Conservation (phyloP, 768 basidiomycete genomes). For the Strobilomyces confusus region DNA sequence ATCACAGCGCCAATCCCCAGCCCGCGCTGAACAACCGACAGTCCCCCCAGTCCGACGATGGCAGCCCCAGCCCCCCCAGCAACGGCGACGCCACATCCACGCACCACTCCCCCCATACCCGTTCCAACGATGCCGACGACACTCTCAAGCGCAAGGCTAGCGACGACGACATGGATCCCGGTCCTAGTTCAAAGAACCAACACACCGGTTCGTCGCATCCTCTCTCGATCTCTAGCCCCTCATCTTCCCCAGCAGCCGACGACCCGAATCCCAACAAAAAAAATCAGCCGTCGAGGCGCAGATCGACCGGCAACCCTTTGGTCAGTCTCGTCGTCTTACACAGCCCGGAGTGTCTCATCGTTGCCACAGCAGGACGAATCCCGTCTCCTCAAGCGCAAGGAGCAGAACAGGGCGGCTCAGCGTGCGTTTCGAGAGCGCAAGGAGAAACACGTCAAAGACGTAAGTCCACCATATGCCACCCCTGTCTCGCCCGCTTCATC, state of each 20-base stretch:
- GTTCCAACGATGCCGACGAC: conserved; percentile 41
- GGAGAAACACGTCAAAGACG: conserved; percentile 96
- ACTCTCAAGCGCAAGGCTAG: conserved; percentile 76
- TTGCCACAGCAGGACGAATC: conserved; percentile 54
- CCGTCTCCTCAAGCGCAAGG: conserved; percentile 83
- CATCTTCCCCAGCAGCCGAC: conserved; percentile 15
- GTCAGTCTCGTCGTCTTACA: conserved; percentile 20
- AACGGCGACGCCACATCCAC: conserved; percentile 28
- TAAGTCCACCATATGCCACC: conserved; percentile 39
- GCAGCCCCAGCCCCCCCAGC: conserved; percentile 73
- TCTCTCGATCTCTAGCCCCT: conserved; percentile 1
- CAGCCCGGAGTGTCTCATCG: conserved; percentile 1
- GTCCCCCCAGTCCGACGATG: conserved; percentile 67
- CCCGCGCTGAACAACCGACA: background rate
- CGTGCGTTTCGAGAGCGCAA: conserved; percentile 96
- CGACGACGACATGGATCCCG: conserved; percentile 56
- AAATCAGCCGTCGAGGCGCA: conserved; percentile 32
- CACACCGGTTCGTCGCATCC: conserved; percentile 49
- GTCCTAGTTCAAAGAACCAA: conserved; percentile 62
- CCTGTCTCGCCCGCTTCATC: conserved; percentile 9
- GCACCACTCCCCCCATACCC: conserved; percentile 16
- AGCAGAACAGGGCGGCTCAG: conserved; percentile 96
- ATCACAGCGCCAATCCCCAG: conserved; percentile 20
- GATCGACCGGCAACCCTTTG: conserved; percentile 36
- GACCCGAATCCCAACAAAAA: conserved; percentile 26